Evolutionary conservation across 2,329 filamentous ascomycete species (phyloP), one percentile per base, ranked within the genome.

Genomic region (Phyllosticta capitalensis): DNA sequence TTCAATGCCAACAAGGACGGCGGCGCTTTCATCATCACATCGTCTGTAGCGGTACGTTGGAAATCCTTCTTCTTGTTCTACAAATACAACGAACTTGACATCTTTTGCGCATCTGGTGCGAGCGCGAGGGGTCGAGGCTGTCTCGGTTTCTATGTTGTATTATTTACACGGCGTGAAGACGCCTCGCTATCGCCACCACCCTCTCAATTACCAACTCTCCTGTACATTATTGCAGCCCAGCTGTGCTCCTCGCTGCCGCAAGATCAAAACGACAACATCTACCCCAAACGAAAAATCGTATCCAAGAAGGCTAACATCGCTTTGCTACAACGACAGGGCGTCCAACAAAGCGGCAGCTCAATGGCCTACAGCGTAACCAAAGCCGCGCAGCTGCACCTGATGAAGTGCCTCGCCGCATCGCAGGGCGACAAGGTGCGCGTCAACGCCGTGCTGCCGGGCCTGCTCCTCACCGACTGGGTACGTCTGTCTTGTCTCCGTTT

Each of bases 361-460:
- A 80, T 85, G 85, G 83, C 89, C 3, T 94, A 94, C 67, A 79
- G 84, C 0, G 86, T 92, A 19, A 88, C 87, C 45, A 94, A 94
- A 70, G 82, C 58, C 1, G 58, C 58, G 19, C 58, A 79, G 57
- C 66, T 86, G 61, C 83, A 86, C 68, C 67, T 86, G 59, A 83
- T 85, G 76, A 83, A 82, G 64, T 83, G 81, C 63, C 71, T 86
- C 30, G 83, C 83, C 5, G 71, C 75, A 60, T 81, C 79, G 9
- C 81, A 84, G 64, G 82, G 83, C 0, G 70, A 75, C 2, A 85
- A 84, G 67, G 72, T 84, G 22, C 74, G 83, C 50, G 74, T 83
- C 50, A 86, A 86, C 70, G 81, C 82, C 30, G 78, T 86, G 1
- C 69, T 83, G 53, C 83, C 83, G 0, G 83, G 83, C 1, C 71